Base-by-base conservation (phyloP, 805 yeast genomes). In the Wickerhamia fluorescens region DNA sequence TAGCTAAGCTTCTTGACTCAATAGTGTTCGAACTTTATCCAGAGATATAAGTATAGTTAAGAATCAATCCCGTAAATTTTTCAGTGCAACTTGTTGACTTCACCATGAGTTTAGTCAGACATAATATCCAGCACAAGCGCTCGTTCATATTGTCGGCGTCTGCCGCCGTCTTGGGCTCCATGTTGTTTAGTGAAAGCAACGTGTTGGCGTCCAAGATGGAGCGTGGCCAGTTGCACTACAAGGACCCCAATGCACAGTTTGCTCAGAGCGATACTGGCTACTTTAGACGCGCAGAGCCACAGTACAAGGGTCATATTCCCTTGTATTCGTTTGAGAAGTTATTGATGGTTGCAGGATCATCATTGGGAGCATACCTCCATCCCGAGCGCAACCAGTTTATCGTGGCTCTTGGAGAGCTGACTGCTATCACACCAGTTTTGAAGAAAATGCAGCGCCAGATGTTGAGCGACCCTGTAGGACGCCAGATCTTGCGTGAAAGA, bases 321-420 rank as follows among this genome's bases (percentile, higher is more conserved):
- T 60, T 88, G 28, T 71, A 73, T 39, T 34, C 49, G 1, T 48
- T 71, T 30, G 96, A 89, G 47, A 71, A 80, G 36, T 42, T 65
- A 2, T 51, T 80, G 21, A 58, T 92, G 56, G 74, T 84, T 38
- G 54, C 66, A 0, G 78, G 86, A 1, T 80, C 94, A 3, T 85
- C 94, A 2, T 47, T 83, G 12, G 89, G 88, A 14, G 80, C 96
- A 0, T 76, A 64, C 44, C 61, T 72, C 28, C 87, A 81, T 45
- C 94, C 92, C 5, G 86, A 79, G 43, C 57, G 78, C 32, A 84
- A 84, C 34, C 75, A 73, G 35, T 76, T 78, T 44, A 80, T 83
- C 34, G 87, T 80, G 14, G 87, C 83, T 21, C 62, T 83, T 41
- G 98, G 98, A 1, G 98, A 92, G 51, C 76, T 89, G 10, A 81